These are phyloP conservation scores for Clonostachys byssicola DNA, from an alignment of 2,329 filamentous ascomycete species.

Conservation along the genomic window DNA sequence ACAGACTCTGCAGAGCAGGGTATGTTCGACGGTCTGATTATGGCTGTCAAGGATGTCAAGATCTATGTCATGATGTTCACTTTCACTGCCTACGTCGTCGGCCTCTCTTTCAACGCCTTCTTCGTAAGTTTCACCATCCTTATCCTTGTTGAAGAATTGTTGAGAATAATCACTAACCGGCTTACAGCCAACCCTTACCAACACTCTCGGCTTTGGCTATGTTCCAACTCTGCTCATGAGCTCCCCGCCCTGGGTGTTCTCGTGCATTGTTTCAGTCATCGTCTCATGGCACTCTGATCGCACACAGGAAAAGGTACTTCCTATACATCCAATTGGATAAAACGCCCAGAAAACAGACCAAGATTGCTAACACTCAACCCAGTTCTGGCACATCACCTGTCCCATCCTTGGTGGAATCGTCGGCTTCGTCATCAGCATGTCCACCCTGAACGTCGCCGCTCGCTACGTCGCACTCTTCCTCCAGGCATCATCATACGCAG, in stretches of 20 bases:
- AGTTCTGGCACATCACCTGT: slow-evolving; percentile 52
- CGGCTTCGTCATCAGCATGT: slow-evolving; percentile 57
- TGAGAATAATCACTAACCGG: neutral
- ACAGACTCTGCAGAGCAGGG: slow-evolving; percentile 42
- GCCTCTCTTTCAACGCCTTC: slow-evolving; percentile 54
- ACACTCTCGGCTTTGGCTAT: slow-evolving; percentile 46
- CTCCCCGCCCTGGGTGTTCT: slow-evolving; percentile 54
- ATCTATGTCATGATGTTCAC: slow-evolving; percentile 62
- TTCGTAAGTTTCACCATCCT: slow-evolving; percentile 30
- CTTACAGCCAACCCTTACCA: slow-evolving; percentile 41
- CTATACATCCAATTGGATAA: slow-evolving; percentile 11
- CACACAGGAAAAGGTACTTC: slow-evolving; percentile 42
- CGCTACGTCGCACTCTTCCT: slow-evolving; percentile 60
- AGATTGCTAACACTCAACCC: neutral
- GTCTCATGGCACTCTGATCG: slow-evolving; percentile 53
- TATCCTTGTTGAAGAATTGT: no score
- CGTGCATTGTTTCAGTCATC: slow-evolving; percentile 50
- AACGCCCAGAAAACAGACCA: no score
- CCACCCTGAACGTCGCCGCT: slow-evolving; percentile 47
- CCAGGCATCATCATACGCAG: slow-evolving; percentile 52
- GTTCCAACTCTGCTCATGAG: slow-evolving; percentile 51
- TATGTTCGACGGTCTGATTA: slow-evolving; percentile 46
- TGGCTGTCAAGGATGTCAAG: slow-evolving; percentile 57
- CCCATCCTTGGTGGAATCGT: slow-evolving; percentile 46
- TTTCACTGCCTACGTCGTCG: slow-evolving; percentile 57